A percentile compares a stretch with the other conserved stretches of the same genome.
Conservation (phyloP, 495 filamentous ascomycete species). For the Aspergillus coremiiformis region DNA sequence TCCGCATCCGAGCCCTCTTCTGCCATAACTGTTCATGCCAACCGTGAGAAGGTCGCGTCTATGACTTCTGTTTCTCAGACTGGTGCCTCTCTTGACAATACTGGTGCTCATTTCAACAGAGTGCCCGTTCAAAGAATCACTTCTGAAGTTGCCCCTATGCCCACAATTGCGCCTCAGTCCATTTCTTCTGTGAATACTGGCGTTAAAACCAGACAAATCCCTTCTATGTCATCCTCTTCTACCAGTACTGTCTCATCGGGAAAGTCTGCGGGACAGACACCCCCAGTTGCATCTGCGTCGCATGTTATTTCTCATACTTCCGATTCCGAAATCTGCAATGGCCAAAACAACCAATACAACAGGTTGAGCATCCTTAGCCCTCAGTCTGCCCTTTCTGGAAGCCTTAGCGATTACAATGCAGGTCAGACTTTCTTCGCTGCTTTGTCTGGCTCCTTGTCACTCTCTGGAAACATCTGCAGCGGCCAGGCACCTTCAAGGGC, state of each 20-base stretch:
- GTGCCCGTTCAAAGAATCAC: not conserved
- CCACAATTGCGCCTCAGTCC: not conserved
- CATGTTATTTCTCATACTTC: not conserved
- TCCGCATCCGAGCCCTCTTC: not conserved
- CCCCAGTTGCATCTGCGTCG: not conserved
- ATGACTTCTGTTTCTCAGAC: not conserved
- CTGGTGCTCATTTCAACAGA: not conserved
- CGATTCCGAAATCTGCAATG: not conserved
- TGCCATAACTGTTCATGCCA: not conserved
- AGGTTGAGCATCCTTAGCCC: not conserved
- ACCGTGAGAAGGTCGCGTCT: not conserved
- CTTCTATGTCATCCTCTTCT: not conserved
- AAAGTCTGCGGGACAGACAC: not conserved
- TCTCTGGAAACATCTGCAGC: not conserved
- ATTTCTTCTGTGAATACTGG: not conserved
- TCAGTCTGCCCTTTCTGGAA: not conserved
- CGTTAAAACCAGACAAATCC: not conserved
- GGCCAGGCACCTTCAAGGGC: not conserved
- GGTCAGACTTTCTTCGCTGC: not conserved
- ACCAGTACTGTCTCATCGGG: not conserved
- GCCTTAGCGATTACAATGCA: not conserved
- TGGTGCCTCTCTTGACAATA: not conserved
- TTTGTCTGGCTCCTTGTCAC: not conserved
- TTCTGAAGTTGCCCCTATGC: not conserved
- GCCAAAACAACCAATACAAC: not conserved